Conservation (phyloP, 169 alveolate genomes). For the Theileria annulata region DNA sequence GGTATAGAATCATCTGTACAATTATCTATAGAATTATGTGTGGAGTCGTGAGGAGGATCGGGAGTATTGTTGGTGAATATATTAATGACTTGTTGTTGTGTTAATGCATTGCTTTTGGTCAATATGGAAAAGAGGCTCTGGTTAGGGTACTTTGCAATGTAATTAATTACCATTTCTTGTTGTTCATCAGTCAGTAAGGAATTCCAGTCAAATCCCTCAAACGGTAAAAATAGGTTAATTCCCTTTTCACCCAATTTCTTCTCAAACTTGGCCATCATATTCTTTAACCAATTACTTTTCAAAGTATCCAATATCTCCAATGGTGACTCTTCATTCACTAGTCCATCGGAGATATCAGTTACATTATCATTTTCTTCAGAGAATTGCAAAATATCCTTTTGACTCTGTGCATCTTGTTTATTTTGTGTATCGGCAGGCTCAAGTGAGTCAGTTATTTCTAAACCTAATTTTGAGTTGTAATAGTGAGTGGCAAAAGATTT, state of each 20-base stretch:
- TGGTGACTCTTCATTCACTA: neutral
- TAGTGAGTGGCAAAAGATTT: constrained; percentile 58
- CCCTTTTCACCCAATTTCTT: constrained; percentile 22
- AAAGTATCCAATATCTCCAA: neutral
- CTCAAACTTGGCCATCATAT: constrained; percentile 43
- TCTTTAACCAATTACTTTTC: constrained; percentile 29
- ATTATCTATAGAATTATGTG: neutral
- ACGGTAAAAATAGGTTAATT: constrained; percentile 33
- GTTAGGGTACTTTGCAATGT: constrained; percentile 25
- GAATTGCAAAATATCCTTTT: neutral
- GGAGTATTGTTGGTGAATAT: constrained; percentile 4
- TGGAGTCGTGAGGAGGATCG: neutral
- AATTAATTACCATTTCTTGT: constrained; percentile 40
- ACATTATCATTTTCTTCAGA: neutral
- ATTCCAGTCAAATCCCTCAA: constrained; percentile 38
- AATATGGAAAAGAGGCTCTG: constrained; percentile 42
- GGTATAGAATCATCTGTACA: neutral
- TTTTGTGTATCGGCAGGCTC: neutral
- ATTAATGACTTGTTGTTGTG: constrained; percentile 21
- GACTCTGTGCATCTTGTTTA: neutral
- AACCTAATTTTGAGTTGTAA: constrained; percentile 20
- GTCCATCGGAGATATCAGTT: neutral
- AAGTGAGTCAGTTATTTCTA: neutral
- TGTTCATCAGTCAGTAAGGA: constrained; percentile 29
- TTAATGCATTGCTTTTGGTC: constrained; percentile 49